phyloP scores from a whole-genome alignment of 805 yeast genomes.

The Pichia rugopelliculosa region DNA sequence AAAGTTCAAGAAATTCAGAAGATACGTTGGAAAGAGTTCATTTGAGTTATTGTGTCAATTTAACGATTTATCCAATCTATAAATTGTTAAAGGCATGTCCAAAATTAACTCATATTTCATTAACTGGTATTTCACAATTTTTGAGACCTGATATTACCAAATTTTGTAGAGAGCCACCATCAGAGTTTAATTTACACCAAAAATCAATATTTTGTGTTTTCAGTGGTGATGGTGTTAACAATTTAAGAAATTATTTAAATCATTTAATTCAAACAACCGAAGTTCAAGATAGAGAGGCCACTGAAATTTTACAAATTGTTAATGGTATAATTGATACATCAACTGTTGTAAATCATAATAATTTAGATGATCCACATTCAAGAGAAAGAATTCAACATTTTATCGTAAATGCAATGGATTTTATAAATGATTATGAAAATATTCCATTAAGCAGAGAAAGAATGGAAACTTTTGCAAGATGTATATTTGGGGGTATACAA shows the following conservation, averaged over 20 bases:
- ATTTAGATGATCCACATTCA: conserved; percentile 17
- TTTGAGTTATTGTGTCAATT: conserved; percentile 78
- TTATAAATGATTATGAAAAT: conserved; percentile 23
- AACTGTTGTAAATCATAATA: conserved; percentile 12
- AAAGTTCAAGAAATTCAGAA: conserved; percentile 46
- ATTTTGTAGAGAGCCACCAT: conserved; percentile 88
- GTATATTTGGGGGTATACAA: conserved; percentile 26
- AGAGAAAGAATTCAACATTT: conserved; percentile 23
- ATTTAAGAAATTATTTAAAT: conserved; percentile 61
- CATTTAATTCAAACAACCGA: conserved; percentile 27
- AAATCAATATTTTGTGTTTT: conserved; percentile 85
- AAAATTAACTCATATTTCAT: conserved; percentile 77
- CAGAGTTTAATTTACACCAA: conserved; percentile 84
- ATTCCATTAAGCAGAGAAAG: conserved; percentile 19
- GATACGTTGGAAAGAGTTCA: conserved; percentile 90
- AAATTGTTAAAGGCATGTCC: conserved; percentile 74
- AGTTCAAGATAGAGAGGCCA: conserved; percentile 26
- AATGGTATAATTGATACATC: conserved; percentile 22
- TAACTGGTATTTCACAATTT: conserved; percentile 90
- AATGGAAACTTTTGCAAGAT: conserved; percentile 25
- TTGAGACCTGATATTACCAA: conserved; percentile 76
- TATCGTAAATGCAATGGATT: conserved; percentile 23
- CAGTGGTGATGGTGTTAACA: conserved; percentile 80
- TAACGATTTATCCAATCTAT: conserved; percentile 72
- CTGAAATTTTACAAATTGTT: conserved; percentile 26